phyloP scores from a whole-genome alignment of 2,329 filamentous ascomycete genomes.

The Fusarium redolens region DNA sequence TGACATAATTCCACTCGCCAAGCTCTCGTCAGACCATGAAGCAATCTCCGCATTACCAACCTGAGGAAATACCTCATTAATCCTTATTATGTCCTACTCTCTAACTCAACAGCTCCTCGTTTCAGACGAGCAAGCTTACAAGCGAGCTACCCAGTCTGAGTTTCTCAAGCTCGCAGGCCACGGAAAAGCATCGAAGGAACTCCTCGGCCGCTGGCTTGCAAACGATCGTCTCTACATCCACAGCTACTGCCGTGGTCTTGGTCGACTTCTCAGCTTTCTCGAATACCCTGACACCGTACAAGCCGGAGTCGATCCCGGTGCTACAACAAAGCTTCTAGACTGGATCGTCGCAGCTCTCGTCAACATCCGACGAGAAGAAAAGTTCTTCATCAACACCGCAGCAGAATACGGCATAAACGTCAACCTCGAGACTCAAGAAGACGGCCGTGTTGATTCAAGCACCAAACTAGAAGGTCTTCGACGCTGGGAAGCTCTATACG shows the following conservation, averaged over 20 bases:
- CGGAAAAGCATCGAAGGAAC: slow-evolving; percentile 66
- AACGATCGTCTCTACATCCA: slow-evolving; percentile 79
- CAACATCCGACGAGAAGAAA: slow-evolving; percentile 74
- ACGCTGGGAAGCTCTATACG: slow-evolving; percentile 61
- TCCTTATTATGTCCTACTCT: slow-evolving; percentile 44
- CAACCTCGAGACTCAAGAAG: slow-evolving; percentile 43
- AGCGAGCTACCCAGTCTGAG: slow-evolving; percentile 70
- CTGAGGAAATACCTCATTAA: background rate
- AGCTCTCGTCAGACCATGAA: slow-evolving; percentile 17
- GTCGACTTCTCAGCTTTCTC: slow-evolving; percentile 71
- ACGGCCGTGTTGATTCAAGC: slow-evolving; percentile 42
- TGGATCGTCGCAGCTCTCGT: slow-evolving; percentile 73
- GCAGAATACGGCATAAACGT: slow-evolving; percentile 68
- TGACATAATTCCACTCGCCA: slow-evolving; percentile 35
- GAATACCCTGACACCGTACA: slow-evolving; percentile 58
- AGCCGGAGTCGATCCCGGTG: slow-evolving; percentile 29
- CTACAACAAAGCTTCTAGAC: slow-evolving; percentile 68
- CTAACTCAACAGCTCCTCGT: slow-evolving; percentile 69
- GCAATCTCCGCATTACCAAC: slow-evolving; percentile 21
- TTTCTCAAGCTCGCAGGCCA: slow-evolving; percentile 74
- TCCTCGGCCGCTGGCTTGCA: slow-evolving; percentile 74
- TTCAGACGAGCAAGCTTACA: slow-evolving; percentile 59
- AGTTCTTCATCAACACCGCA: slow-evolving; percentile 74
- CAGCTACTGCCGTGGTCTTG: slow-evolving; percentile 75
- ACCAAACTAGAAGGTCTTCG: slow-evolving; percentile 55